A percentile compares a stretch with the other conserved stretches of the same genome.
These are phyloP conservation scores for Leccinum imitatum DNA, from an alignment of 768 basidiomycete genomes.

Conservation along the genomic window DNA sequence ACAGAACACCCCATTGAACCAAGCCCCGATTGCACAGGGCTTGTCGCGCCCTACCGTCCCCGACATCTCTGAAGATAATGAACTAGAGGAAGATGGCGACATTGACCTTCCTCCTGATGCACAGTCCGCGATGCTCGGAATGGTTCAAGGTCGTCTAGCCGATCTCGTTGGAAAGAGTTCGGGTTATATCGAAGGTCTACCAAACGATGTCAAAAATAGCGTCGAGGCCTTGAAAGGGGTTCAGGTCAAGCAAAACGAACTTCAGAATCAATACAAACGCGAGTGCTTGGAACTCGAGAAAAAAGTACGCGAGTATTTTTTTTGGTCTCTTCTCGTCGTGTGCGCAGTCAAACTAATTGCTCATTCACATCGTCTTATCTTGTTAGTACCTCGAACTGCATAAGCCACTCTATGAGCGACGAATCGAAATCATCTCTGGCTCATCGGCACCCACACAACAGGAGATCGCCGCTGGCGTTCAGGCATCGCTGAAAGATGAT, in stretches of 20 bases:
- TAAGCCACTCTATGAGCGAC: slow-evolving; percentile 84
- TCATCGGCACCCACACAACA: slow-evolving; percentile 67
- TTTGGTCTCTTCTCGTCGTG: slow-evolving; percentile 10
- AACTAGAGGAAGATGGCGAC: slow-evolving; percentile 62
- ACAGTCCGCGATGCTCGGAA: slow-evolving; percentile 69
- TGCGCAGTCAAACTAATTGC: slow-evolving; percentile 9
- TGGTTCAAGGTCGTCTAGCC: slow-evolving; percentile 88
- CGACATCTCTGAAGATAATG: slow-evolving; percentile 82
- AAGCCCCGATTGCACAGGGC: slow-evolving; percentile 76
- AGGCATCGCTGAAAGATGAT: slow-evolving; percentile 72
- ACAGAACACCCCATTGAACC: slow-evolving; percentile 85
- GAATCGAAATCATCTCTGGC: slow-evolving; percentile 81
- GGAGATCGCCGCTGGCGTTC: slow-evolving; percentile 81
- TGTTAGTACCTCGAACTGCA: slow-evolving; percentile 70
- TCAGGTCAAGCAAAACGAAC: slow-evolving; percentile 85
- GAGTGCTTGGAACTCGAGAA: slow-evolving; percentile 96
- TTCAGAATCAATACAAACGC: slow-evolving; percentile 89
- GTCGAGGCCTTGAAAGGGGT: slow-evolving; percentile 93
- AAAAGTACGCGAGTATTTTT: slow-evolving; percentile 57
- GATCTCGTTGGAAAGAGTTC: slow-evolving; percentile 87
- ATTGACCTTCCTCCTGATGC: slow-evolving; percentile 42
- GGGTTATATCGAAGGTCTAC: slow-evolving; percentile 91
- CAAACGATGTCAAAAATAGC: slow-evolving; percentile 75
- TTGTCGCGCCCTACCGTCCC: slow-evolving; percentile 88
- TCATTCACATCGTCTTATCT: slow-evolving; percentile 6